These are phyloP conservation scores for Saturnispora kantuleensis DNA, from an alignment of 805 yeast species.

Conservation along the genomic window DNA sequence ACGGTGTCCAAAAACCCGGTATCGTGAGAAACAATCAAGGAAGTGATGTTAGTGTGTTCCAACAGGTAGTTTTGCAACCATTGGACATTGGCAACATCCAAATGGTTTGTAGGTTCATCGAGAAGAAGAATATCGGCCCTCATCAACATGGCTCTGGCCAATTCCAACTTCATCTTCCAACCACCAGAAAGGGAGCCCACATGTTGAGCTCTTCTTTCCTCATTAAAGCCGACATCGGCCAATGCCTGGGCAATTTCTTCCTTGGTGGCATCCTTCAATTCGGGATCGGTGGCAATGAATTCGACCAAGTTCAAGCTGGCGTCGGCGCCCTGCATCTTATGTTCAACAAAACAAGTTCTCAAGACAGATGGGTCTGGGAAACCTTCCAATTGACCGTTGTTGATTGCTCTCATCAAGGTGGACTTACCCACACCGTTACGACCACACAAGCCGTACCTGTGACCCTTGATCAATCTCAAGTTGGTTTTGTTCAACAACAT, in stretches of 20 bases:
- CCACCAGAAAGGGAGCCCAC: conserved; percentile 97
- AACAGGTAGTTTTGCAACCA: conserved; percentile 89
- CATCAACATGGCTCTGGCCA: conserved; percentile 98
- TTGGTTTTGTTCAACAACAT: conserved; percentile 92
- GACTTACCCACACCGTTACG: conserved; percentile 99
- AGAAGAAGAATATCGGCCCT: conserved; percentile 88
- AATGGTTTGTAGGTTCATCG: conserved; percentile 98
- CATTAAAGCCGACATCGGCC: conserved; percentile 82
- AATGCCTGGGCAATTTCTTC: conserved; percentile 71
- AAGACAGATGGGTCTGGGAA: conserved; percentile 85
- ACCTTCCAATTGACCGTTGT: conserved; percentile 94
- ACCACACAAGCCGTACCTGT: conserved; percentile 95
- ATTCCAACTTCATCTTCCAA: conserved; percentile 97
- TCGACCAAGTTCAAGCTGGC: conserved; percentile 81
- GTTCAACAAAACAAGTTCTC: conserved; percentile 94
- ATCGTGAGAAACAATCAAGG: conserved; percentile 95
- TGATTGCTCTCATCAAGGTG: conserved; percentile 92
- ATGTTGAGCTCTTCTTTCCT: conserved; percentile 77
- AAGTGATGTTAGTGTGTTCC: conserved; percentile 78
- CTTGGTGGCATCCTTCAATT: conserved; percentile 50
- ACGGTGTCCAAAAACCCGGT: conserved; percentile 92
- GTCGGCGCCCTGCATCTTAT: conserved; percentile 89
- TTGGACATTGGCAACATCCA: conserved; percentile 86
- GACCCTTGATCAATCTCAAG: conserved; percentile 82
- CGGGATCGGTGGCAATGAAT: conserved; percentile 86